Evolutionary conservation across 305 asterid genomes (phyloP).

Genomic region (Nicotiana rustica): DNA sequence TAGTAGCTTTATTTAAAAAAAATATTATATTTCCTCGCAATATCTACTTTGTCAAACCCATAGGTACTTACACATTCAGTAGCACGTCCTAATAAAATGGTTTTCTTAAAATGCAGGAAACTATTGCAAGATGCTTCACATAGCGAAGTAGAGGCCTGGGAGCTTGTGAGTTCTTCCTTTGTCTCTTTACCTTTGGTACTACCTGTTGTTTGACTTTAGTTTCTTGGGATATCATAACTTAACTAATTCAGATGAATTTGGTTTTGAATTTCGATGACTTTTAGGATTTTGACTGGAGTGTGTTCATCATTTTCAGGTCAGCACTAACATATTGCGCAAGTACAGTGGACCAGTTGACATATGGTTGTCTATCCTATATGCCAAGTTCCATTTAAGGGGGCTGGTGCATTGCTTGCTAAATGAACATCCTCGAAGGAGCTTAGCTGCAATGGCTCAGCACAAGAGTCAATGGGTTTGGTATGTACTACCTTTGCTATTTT

Average conservation of each 20-base stretch:
- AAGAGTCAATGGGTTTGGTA: slow-evolving; percentile 94
- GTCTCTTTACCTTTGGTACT: slow-evolving; percentile 31
- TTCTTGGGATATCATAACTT: slow-evolving; percentile 21
- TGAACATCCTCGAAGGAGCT: slow-evolving; percentile 62
- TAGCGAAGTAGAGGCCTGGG: slow-evolving; percentile 75
- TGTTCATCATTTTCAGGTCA: slow-evolving; percentile 56
- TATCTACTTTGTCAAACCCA: background rate
- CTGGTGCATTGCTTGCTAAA: slow-evolving; percentile 66
- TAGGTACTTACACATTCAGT: background rate
- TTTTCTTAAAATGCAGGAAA: slow-evolving; percentile 52
- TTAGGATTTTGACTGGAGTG: background rate
- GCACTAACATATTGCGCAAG: slow-evolving; percentile 75
- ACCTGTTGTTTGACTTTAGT: background rate
- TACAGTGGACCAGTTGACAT: slow-evolving; percentile 80
- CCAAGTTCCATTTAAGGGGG: slow-evolving; percentile 45
- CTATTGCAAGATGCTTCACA: slow-evolving; percentile 49
- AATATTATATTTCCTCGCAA: background rate
- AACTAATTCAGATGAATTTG: background rate
- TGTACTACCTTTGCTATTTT: slow-evolving; percentile 34
- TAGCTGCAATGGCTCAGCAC: slow-evolving; percentile 87
- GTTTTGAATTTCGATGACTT: slow-evolving; percentile 9
- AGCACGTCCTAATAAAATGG: background rate
- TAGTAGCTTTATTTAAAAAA: background rate
- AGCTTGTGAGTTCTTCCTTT: slow-evolving; percentile 64
- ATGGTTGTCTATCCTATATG: slow-evolving; percentile 68